Percentiles rank a stretch among this genome's conserved stretches.
These are phyloP conservation scores for Lenwebbia sp. DNA, from an alignment of 345 rosid genomes.

Conservation along the genomic window DNA sequence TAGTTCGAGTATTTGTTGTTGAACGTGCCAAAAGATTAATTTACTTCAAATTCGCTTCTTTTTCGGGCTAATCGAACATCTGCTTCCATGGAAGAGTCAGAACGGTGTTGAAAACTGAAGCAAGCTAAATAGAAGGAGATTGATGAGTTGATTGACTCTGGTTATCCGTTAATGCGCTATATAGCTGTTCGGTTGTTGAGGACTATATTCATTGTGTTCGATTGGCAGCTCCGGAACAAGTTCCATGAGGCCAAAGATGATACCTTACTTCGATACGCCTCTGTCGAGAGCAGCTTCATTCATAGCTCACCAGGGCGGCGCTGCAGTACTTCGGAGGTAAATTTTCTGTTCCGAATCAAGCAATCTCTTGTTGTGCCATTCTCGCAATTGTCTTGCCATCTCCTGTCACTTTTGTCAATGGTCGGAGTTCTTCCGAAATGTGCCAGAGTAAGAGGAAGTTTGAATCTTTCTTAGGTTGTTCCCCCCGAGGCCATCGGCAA, in stretches of 20 bases:
- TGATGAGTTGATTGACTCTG: background rate
- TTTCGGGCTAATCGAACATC: background rate
- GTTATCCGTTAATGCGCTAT: background rate
- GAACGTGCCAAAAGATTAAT: background rate
- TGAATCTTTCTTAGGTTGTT: constrained; percentile 18
- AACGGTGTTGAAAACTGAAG: background rate
- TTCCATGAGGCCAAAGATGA: constrained; percentile 36
- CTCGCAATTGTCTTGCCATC: background rate
- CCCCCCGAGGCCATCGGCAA: constrained; percentile 20
- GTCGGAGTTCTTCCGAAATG: background rate
- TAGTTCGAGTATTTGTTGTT: background rate
- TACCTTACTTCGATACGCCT: constrained; percentile 29
- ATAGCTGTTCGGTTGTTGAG: background rate
- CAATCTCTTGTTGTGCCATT: background rate
- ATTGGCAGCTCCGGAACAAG: constrained; percentile 27
- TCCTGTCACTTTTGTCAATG: background rate
- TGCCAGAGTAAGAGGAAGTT: background rate
- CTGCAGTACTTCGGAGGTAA: constrained; percentile 22
- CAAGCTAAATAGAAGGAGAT: background rate
- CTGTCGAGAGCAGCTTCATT: constrained; percentile 25
- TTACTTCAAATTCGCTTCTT: background rate
- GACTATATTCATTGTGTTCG: background rate
- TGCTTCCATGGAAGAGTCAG: background rate
- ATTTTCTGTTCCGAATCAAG: background rate
- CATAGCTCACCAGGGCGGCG: constrained; percentile 26